Evolutionary conservation across 768 basidiomycete species (phyloP).

Genomic region (Leucosporidium yakuticum): DNA sequence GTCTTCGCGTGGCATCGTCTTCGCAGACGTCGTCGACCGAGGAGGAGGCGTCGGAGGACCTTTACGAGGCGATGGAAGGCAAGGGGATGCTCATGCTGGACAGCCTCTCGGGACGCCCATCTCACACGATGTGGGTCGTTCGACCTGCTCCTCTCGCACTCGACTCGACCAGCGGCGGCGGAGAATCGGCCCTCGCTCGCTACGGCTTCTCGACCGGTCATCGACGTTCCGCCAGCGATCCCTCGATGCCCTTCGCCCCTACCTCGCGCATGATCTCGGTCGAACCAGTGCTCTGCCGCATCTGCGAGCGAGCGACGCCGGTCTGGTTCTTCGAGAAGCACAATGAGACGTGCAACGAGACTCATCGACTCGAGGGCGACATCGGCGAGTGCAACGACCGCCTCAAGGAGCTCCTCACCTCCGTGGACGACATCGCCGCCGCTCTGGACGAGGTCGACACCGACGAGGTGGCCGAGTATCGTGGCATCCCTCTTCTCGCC

Average conservation of each 20-base stretch:
- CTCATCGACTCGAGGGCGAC: conserved; percentile 91
- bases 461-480: conserved; percentile 55
- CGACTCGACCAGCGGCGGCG: conserved; percentile 15
- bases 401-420: conserved; percentile 75
- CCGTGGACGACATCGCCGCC: conserved; percentile 69
- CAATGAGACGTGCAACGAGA: conserved; percentile 96
- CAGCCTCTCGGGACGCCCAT: conserved; percentile 74
- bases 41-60: conserved; percentile 39
- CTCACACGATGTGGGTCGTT: conserved; percentile 72
- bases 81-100: conserved; percentile 99
- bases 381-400: conserved; percentile 90
- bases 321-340: conserved; percentile 99
- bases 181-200: conserved; percentile 14
- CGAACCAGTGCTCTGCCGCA: conserved; percentile 84
- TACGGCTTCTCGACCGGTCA: conserved; percentile 32
- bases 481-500: conserved; percentile 71
- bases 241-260: conserved; percentile 59
- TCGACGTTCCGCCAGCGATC: conserved; percentile 33
- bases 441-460: conserved; percentile 28
- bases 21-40: conserved; percentile 31
- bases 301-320: conserved; percentile 92
- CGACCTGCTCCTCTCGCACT: conserved; percentile 28
- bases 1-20: conserved; percentile 56
- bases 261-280: conserved; percentile 61
- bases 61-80: conserved; percentile 79